Percentiles rank a stretch among this genome's conserved stretches.
These are phyloP conservation scores for Dendrocalamus sinicus DNA, from an alignment of 176 grass and related monocot genomes.

Conservation along the genomic window DNA sequence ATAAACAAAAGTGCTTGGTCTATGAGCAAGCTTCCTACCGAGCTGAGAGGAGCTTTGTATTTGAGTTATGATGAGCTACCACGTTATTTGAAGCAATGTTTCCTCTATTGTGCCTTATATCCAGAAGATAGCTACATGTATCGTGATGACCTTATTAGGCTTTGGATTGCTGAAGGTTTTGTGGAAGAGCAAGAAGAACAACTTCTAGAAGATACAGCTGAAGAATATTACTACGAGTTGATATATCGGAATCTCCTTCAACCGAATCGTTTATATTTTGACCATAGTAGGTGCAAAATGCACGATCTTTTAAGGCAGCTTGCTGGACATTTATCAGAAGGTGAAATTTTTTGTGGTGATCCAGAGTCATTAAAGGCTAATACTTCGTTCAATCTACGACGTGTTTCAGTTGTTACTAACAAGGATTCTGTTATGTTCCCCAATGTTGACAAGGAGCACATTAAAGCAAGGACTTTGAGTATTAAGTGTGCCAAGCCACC, in stretches of 20 bases:
- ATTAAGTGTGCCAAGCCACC: rapidly evolving
- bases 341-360: background rate
- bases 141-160: background rate
- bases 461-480: background rate
- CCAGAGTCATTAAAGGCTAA: background rate
- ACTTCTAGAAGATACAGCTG: background rate
- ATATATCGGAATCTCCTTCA: background rate
- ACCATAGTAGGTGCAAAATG: background rate
- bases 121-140: rapidly evolving
- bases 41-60: conserved; percentile 28
- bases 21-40: background rate
- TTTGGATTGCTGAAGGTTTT: background rate
- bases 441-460: background rate
- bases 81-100: conserved; percentile 23
- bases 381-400: background rate
- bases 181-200: background rate
- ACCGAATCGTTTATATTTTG: rapidly evolving
- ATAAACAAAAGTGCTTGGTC: conserved; percentile 26
- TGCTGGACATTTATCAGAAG: background rate
- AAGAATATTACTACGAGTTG: background rate
- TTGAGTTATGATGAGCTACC: conserved; percentile 41
- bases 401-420: background rate
- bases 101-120: background rate
- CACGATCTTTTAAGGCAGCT: background rate
- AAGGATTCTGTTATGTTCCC: background rate